Base-by-base conservation (phyloP, 2,329 filamentous ascomycete species). In the Chrysoporthe deuterocubensis region DNA sequence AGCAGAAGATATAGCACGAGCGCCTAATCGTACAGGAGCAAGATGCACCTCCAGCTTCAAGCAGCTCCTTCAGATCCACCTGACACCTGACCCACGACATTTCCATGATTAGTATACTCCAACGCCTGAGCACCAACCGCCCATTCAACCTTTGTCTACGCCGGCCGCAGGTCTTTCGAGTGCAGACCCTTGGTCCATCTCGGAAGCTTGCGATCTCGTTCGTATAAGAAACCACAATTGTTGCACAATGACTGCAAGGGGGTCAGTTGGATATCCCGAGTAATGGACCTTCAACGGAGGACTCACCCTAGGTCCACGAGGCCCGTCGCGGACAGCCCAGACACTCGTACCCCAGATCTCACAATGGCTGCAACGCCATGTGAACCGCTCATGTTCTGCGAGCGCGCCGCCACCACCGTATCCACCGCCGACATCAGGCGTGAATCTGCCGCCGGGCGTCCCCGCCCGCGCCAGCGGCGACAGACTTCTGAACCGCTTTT, bases 261-360 rank as follows among this genome's bases (percentile, higher is more conserved):
- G 3, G 69, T 77, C 71, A 76, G 75, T 67, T 6, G 16, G 8
- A n/a, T 44, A 6, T 13, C 7, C 13, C 18, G 2, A 6, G 26
- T 34, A 16, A 4, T 0, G 26, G 62, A 72, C 52, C 67, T 18
- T 16, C 42, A 59, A 70, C 56, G 56, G 14, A 50, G 43, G 64
- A 81, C 92, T 85, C 82, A 96, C 93, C 80, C 92, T 91, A 71
- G 92, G 87, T 65, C 94, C 95, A 65, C 87, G 84, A 16, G 96
- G 96, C 34, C 96, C 96, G 80, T 98, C 94, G 74, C 96, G 86
- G 3, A 98, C 95, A 61, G 93, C 94, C 96, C 96, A 99, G 9
- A 97, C 93, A 40, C 93, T 92, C 61, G 90, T 90, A 18, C 95
- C 96, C 89, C 92, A 95, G 44, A 97, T 89, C 69, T 86, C 85